phyloP scores from a whole-genome alignment of 441 rosid genomes.

The Syzygium malaccense region DNA sequence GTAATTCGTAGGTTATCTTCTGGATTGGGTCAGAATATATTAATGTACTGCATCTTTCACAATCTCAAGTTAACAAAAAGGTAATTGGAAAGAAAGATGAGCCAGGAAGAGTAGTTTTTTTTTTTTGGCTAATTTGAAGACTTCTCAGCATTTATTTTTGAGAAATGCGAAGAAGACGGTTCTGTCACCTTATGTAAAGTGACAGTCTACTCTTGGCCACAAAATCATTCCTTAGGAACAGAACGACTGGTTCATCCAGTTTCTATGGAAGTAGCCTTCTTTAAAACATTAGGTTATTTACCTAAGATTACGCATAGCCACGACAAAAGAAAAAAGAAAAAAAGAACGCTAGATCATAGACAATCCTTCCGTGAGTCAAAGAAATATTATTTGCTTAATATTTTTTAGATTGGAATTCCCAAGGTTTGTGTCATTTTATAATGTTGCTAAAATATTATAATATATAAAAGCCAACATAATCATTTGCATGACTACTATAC shows the following conservation, averaged over 20 bases:
- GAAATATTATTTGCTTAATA: not conserved
- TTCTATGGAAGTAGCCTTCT: not conserved
- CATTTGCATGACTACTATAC: not conserved
- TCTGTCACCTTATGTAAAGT: not conserved
- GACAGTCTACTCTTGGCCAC: not conserved
- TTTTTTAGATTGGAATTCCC: not conserved
- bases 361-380: too few species aligned
- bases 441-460: not conserved
- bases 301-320: not conserved
- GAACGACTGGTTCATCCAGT: not conserved
- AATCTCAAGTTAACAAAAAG: not conserved
- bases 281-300: too few species aligned
- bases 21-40: not conserved
- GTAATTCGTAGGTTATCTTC: not conserved
- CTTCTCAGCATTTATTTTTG: not conserved
- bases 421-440: not conserved
- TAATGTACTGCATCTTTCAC: not conserved
- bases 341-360: too few species aligned
- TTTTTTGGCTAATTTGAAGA: not conserved
- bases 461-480: not conserved
- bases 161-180: not conserved
- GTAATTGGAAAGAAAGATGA: not conserved
- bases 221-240: not conserved
- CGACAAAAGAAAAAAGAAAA: not conserved
- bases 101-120: not conserved